Base-by-base conservation (phyloP, 305 asterid species). In the Euphrasia arctica region DNA sequence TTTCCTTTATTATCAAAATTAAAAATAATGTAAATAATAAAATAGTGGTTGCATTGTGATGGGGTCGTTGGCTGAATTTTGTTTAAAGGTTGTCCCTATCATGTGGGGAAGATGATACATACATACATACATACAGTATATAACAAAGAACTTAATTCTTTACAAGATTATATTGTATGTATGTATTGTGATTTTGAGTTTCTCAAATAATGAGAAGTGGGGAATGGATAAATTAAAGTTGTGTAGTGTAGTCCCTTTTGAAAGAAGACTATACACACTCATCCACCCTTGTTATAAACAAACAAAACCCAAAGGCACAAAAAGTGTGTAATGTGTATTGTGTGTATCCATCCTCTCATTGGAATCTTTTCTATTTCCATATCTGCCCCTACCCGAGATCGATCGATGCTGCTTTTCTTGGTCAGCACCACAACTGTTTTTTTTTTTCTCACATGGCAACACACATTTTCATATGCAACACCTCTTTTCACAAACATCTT, bases 361-460 rank as follows among this genome's bases (percentile, higher is more conserved):
- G 67, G 69, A 62, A 62, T 57, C 70, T 74, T 71, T 72, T 72
- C 57, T 43, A 60, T 71, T 59, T 45, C 64, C 59, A 41, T 58
- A 48, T 58, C 80, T 67, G 73, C 70, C 72, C 75, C 61, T 67
- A 65, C 71, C 57, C 65, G 67, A 77, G 72, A 72, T 65, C 22
- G 22, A 18, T 18, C 22, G 22, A 18, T 57, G 71, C 78, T 79
- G 85, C 81, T 79, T 82, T 82, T 73, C 85, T 68, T 79, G 81
- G 88, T 82, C 85, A 79, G 83, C 88, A 80, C 39, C 79, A 57
- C 55, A 67, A 67, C 78, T 81, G 73, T n/a, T 75, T 68, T 52
- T 25, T 81, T 68, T 52, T 25, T 63, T 60, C 65, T 61, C 73
- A 76, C 70, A 73, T 67, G 74, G 32, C 74, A 50, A 60, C 65